Base-by-base conservation (phyloP, 1,284 basidiomycete genomes). In the Cystobasidiaceae sp. region DNA sequence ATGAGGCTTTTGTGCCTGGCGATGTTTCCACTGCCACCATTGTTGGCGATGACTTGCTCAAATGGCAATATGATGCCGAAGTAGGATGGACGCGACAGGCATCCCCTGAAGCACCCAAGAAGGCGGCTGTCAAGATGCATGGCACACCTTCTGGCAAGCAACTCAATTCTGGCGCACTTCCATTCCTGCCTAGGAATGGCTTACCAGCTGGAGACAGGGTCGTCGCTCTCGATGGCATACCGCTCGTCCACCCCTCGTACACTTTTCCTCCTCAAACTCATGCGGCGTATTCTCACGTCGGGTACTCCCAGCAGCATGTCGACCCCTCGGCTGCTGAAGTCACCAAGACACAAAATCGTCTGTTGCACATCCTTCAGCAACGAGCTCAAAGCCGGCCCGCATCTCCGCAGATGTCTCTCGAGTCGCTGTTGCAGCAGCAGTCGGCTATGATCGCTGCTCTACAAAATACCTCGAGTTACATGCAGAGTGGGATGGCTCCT, bases 31-130 rank as follows among this genome's bases (percentile, higher is more conserved):
- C n/a, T n/a, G n/a, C n/a, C n/a, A n/a, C n/a, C n/a, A n/a, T n/a
- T n/a, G n/a, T n/a, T n/a, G n/a, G n/a, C 13, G 28, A 30, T n/a
- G 50, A 52, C n/a, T 33, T 33, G 25, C 13, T 33, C n/a, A 25
- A 33, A 15, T 52, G 50, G 50, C n/a, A 33, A 5, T 52, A 52
- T 27, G 50, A 52, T 19, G n/a, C 50, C n/a, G n/a, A 32, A n/a
- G 50, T 27, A 27, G 50, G 50, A 32, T 52, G 50, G 50, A 37
- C 19, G 17, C 37, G n/a, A n/a, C n/a, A n/a, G n/a, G n/a, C n/a
- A n/a, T n/a, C n/a, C n/a, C n/a, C n/a, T n/a, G n/a, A n/a, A 9
- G 37, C 9, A 9, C 37, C 37, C 37, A n/a, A 39, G 9, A 39
- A 43, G 37, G n/a, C n/a, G 19, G 21, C 15, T 15, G 23, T 23